Percentiles rank a stretch among this genome's conserved stretches.
Conservation (phyloP, 2,329 filamentous ascomycete genomes). For the Lizonia empirigonia region DNA sequence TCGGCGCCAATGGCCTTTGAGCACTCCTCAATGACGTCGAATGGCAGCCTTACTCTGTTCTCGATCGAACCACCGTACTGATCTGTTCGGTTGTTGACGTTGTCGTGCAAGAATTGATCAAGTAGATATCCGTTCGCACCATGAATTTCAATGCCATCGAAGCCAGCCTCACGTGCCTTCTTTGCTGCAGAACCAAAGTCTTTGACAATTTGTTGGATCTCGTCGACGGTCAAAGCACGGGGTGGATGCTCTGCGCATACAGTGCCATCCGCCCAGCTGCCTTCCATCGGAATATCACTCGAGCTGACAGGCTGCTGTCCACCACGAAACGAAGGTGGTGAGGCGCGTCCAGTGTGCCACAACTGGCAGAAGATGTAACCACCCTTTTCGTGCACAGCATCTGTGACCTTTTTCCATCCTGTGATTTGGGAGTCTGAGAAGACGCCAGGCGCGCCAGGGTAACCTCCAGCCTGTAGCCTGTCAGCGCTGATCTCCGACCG, state of each 20-base stretch:
- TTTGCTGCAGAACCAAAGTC: slow-evolving; percentile 50
- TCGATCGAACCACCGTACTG: slow-evolving; percentile 58
- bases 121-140: slow-evolving; percentile 54
- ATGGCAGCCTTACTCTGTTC: slow-evolving; percentile 60
- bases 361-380: slow-evolving; percentile 55
- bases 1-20: slow-evolving; percentile 43
- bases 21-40: slow-evolving; percentile 56
- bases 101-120: slow-evolving; percentile 60
- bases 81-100: slow-evolving; percentile 57
- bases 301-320: slow-evolving; percentile 46
- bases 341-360: slow-evolving; percentile 56
- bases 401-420: slow-evolving; percentile 58
- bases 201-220: slow-evolving; percentile 48
- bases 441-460: slow-evolving; percentile 42
- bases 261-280: slow-evolving; percentile 48
- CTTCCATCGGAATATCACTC: slow-evolving; percentile 50
- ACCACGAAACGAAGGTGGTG: slow-evolving; percentile 48
- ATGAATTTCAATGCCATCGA: slow-evolving; percentile 51
- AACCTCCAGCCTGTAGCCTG: slow-evolving; percentile 44
- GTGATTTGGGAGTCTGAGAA: slow-evolving; percentile 51
- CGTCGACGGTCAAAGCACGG: slow-evolving; percentile 46
- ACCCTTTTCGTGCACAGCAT: slow-evolving; percentile 58
- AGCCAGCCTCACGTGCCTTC: slow-evolving; percentile 45
- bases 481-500: slow-evolving; percentile 24
- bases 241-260: slow-evolving; percentile 45